Evolutionary conservation across 2,329 filamentous ascomycete genomes (phyloP), one percentile per base, ranked within the genome.

Genomic region (Triangularia setosa): DNA sequence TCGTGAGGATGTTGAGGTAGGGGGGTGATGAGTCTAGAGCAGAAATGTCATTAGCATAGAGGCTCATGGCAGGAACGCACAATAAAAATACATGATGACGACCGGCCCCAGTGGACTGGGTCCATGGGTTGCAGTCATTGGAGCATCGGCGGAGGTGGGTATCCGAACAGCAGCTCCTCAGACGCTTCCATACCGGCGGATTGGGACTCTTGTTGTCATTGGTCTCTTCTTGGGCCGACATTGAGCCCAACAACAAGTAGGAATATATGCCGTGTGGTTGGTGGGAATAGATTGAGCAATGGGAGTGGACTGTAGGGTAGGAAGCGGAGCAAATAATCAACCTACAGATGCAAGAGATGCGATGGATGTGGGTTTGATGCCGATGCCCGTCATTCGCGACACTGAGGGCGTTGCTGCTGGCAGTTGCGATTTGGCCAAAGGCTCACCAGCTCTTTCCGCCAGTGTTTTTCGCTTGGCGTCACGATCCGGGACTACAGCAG

Each of bases 401-500:
- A 75, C 79, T 58, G 76, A 74, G 35, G 77, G 78, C 63, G 79
- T 77, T 65, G 78, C 73, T 30, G 75, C 72, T 58, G 76, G 65
- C 35, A 67, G 74, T 14, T 79, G 73, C 54, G 76, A 74, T 64
- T 75, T 79, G 30, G 78, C 48, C 18, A 77, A 74, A 65, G 80
- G 82, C 65, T 89, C 86, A 66, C 75, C 81, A 30, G 81, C 84
- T 68, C 80, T 79, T 63, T 88, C 84, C 21, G 75, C 76, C 25
- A 88, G 75, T 14, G 84, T 85, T 71, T 86, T 87, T 63, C 87
- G 81, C 75, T 90, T 90, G 2, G 85, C 72, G 58, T 86, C 82
- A 21, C 86, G 80, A 70, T 85, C 80, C 23, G 77, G 69, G 60
- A 81, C 85, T 87, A 67, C 57, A 25, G 18, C 5, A 12, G 27